Percentiles rank a stretch among this genome's conserved stretches.
Evolutionary conservation across 441 rosid genomes (phyloP).

Genomic region (Mallotus japonicus): DNA sequence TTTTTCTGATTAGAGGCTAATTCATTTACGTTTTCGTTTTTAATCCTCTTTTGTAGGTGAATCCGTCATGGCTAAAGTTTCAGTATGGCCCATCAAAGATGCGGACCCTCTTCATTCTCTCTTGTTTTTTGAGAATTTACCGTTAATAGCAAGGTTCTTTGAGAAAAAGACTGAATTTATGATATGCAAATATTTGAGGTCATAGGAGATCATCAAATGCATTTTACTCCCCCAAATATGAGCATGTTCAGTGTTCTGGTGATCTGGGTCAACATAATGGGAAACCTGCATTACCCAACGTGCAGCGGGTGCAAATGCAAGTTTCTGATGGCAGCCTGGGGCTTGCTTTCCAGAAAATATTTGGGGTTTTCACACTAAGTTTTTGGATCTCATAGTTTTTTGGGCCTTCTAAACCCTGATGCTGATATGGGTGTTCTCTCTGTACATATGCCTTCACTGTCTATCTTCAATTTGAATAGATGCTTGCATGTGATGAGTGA

Average conservation of each 20-base stretch:
- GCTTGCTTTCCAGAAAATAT: neutral
- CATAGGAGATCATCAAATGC: neutral
- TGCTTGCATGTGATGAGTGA: neutral
- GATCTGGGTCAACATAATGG: neutral
- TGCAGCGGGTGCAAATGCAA: neutral
- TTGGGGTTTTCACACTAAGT: neutral
- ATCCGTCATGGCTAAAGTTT: slow-evolving; percentile 15
- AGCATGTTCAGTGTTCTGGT: neutral
- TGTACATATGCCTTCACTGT: neutral
- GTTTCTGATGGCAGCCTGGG: neutral
- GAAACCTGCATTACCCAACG: neutral
- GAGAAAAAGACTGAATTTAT: neutral
- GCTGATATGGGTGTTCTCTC: neutral
- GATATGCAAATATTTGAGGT: neutral
- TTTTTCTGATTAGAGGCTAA: slow-evolving; percentile 1
- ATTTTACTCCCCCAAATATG: neutral
- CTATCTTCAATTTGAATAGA: neutral
- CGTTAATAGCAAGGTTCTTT: slow-evolving; percentile 4
- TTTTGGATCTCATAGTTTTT: neutral
- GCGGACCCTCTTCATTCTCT: slow-evolving; percentile 8
- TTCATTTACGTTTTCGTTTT: neutral
- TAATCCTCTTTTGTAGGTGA: slow-evolving; percentile 17
- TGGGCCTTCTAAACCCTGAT: too few relatives aligned
- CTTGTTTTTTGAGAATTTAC: neutral
- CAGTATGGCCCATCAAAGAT: slow-evolving; percentile 17